Conservation (phyloP, 345 rosid species). For the Pistacia integerrima region DNA sequence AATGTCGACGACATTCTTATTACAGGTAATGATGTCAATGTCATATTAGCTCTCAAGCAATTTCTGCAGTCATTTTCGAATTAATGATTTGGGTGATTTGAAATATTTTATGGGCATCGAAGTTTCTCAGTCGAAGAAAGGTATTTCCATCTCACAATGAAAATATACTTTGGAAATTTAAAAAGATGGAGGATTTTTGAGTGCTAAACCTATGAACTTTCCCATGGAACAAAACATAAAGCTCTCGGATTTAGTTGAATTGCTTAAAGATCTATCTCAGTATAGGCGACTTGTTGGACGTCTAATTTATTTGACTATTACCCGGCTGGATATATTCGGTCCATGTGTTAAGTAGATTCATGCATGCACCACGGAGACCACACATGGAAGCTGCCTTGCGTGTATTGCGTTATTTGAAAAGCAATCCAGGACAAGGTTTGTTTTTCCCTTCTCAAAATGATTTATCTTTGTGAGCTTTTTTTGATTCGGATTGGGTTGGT, state of each 20-base stretch:
- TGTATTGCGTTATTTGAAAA: neutral
- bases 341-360: conserved; percentile 5
- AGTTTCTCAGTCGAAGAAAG: neutral
- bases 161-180: neutral
- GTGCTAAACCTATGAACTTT: neutral
- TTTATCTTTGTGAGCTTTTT: neutral
- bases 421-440: neutral
- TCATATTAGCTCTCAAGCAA: too few relatives aligned
- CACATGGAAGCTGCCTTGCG: neutral
- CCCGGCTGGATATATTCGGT: neutral
- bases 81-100: too few relatives aligned
- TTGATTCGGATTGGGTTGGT: too few relatives aligned
- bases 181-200: neutral
- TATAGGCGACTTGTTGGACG: neutral
- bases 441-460: neutral
- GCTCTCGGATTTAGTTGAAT: neutral
- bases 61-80: too few relatives aligned
- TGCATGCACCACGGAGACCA: neutral
- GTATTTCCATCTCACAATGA: neutral
- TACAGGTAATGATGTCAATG: too few relatives aligned
- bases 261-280: neutral
- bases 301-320: neutral
- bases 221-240: neutral
- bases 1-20: too few relatives aligned
- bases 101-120: too few relatives aligned